A percentile compares a stretch with the other conserved stretches of the same genome.
Conservation (phyloP, 2,329 filamentous ascomycete species). For the Dothistroma septosporum region DNA sequence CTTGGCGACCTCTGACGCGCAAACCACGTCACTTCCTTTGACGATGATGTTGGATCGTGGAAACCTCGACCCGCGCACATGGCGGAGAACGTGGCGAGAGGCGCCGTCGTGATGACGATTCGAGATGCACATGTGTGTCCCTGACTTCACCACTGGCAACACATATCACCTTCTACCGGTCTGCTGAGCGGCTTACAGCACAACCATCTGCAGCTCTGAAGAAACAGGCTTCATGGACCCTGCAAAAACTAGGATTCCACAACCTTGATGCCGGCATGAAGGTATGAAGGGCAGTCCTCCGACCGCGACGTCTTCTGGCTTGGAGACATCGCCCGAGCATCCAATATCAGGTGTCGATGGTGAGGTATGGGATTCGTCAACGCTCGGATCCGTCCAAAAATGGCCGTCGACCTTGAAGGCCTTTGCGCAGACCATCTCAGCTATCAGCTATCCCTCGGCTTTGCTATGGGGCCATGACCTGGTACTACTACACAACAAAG, state of each 20-base stretch:
- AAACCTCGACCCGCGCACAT: neutral
- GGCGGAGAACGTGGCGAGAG: neutral
- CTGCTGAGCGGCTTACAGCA: neutral
- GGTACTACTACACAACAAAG: conserved; percentile 39
- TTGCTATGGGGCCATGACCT: conserved; percentile 43
- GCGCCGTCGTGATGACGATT: neutral
- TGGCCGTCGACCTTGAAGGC: conserved; percentile 36
- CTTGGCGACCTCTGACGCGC: neutral
- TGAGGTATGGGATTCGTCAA: conserved; percentile 17
- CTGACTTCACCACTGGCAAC: neutral
- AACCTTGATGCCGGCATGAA: conserved; percentile 8
- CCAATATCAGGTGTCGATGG: conserved; percentile 11
- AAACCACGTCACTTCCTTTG: neutral
- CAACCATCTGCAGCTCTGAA: neutral
- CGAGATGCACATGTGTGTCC: neutral
- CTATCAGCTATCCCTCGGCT: conserved; percentile 41
- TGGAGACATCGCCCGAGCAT: neutral
- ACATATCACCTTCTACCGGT: neutral
- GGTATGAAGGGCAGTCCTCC: conserved; percentile 12
- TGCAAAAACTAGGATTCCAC: neutral
- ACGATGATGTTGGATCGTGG: neutral
- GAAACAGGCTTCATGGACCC: neutral
- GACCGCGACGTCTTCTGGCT: neutral
- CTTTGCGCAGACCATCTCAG: conserved; percentile 33
- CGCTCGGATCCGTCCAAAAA: conserved; percentile 32